phyloP scores from a whole-genome alignment of 371 early-diverging fungal species.

The Vairimorpha necatrix region DNA sequence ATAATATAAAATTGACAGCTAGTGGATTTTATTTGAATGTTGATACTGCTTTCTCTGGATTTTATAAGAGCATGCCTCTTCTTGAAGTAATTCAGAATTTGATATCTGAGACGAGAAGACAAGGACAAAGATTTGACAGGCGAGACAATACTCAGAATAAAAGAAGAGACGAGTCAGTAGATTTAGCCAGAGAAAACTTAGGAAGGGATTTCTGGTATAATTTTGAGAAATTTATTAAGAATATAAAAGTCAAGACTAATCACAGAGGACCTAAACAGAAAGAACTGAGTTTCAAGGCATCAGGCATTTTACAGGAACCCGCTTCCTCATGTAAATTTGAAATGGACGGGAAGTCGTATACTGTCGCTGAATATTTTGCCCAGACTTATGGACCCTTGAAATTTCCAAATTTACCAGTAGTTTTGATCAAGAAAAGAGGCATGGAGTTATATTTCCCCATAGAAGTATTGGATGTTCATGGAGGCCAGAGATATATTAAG shows the following conservation, averaged over 20 bases:
- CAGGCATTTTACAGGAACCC: slow-evolving; percentile 13
- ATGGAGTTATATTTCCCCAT: slow-evolving; percentile 47
- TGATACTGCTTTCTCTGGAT: slow-evolving; percentile 45
- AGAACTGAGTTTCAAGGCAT: slow-evolving; percentile 13
- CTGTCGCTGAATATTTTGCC: slow-evolving; percentile 56
- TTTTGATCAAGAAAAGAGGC: slow-evolving; percentile 41
- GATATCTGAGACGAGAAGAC: not conserved
- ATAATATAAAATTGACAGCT: slow-evolving; percentile 28
- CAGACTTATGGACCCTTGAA: slow-evolving; percentile 34
- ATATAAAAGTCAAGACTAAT: slow-evolving; percentile 21
- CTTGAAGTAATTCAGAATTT: slow-evolving; percentile 29
- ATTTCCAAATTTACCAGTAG: slow-evolving; percentile 48
- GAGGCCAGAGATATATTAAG: slow-evolving; percentile 40
- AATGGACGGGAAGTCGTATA: slow-evolving; percentile 11
- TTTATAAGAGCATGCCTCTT: slow-evolving; percentile 33
- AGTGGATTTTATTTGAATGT: slow-evolving; percentile 48
- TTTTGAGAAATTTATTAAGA: slow-evolving; percentile 34
- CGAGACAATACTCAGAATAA: not conserved
- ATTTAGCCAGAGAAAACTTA: not conserved
- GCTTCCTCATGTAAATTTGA: slow-evolving; percentile 16
- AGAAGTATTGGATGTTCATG: slow-evolving; percentile 48
- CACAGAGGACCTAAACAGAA: slow-evolving; percentile 17
- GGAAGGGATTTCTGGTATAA: slow-evolving; percentile 8
- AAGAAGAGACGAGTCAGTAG: not conserved
- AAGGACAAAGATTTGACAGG: not conserved